Conservation (phyloP, 140 eudicot species). For the Flaveria floridana region DNA sequence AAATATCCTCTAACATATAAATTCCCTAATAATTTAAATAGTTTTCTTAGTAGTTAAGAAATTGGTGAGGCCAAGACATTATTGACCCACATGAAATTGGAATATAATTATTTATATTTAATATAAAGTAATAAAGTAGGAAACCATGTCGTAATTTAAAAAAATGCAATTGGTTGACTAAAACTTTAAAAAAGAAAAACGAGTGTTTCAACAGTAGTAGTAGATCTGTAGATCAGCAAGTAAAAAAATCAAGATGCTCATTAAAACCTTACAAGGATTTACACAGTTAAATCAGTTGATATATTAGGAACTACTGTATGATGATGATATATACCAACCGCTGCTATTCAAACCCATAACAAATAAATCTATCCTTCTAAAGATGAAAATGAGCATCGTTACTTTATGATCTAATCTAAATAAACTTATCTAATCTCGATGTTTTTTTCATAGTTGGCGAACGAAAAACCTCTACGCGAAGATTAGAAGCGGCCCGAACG, state of each 20-base stretch:
- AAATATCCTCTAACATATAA: too few species aligned
- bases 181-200: neutral
- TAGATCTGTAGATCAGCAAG: conserved; percentile 20
- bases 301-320: conserved; percentile 26
- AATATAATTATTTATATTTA: too few species aligned
- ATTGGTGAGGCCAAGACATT: too few species aligned
- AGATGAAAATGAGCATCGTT: conserved; percentile 42
- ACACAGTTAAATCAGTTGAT: conserved; percentile 36
- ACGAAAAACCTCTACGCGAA: conserved; percentile 53
- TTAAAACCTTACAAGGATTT: conserved; percentile 34
- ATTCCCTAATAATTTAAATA: too few species aligned
- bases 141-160: neutral
- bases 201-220: neutral
- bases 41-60: too few species aligned
- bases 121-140: neutral
- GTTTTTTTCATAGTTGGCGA: conserved; percentile 50
- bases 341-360: conserved; percentile 29
- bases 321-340: conserved; percentile 29
- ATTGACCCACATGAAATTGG: too few species aligned
- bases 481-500: conserved; percentile 43
- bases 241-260: conserved; percentile 42
- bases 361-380: conserved; percentile 25
- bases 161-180: neutral
- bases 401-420: conserved; percentile 57
- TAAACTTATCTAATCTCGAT: conserved; percentile 70